Conservation (phyloP, 495 filamentous ascomycete species). For the Stereocaulon alpinum region DNA sequence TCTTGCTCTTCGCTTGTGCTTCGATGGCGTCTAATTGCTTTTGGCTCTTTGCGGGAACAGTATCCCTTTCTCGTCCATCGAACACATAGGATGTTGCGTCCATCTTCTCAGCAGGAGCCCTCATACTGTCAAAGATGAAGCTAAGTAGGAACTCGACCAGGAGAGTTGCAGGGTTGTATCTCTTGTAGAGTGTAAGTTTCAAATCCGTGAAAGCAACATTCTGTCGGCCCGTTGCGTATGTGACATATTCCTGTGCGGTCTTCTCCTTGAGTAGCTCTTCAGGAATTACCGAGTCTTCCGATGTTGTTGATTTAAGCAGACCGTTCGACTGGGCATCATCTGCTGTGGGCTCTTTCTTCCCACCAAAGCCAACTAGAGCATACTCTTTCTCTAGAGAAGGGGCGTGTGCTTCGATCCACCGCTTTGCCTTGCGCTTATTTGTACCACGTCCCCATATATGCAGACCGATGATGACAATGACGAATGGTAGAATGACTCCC, state of each 20-base stretch:
- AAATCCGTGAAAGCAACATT: conserved; percentile 88
- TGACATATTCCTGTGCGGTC: conserved; percentile 67
- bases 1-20: conserved; percentile 41
- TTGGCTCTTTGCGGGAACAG: conserved; percentile 54
- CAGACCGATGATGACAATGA: conserved; percentile 61
- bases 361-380: conserved; percentile 72
- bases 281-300: conserved; percentile 31
- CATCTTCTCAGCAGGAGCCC: conserved; percentile 54
- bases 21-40: conserved; percentile 34
- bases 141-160: conserved; percentile 54
- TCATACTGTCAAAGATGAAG: conserved; percentile 71
- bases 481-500: conserved; percentile 64
- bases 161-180: conserved; percentile 76
- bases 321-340: conserved; percentile 36
- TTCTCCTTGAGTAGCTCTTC: conserved; percentile 70
- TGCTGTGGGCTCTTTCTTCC: conserved; percentile 28
- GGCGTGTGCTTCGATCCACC: conserved; percentile 68
- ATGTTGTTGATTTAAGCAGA: conserved; percentile 28
- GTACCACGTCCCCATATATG: conserved; percentile 74
- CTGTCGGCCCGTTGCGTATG: conserved; percentile 88
- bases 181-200: conserved; percentile 70
- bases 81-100: conserved; percentile 75
- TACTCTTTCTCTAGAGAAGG: conserved; percentile 70
- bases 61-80: conserved; percentile 76
- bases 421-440: conserved; percentile 69